phyloP scores from a whole-genome alignment of 768 basidiomycete species.

The Boletus reticulatus region DNA sequence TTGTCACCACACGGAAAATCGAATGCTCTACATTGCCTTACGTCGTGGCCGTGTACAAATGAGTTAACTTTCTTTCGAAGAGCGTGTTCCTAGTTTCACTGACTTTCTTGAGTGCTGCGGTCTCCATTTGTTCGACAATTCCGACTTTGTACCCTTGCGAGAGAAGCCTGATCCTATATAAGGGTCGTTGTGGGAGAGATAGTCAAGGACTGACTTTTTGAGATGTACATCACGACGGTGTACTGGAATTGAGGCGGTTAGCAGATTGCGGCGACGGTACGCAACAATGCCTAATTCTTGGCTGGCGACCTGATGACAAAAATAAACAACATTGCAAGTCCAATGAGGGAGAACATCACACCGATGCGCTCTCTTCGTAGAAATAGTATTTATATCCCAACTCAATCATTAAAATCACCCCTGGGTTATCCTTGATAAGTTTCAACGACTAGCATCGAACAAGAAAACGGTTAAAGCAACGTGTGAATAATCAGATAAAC shows the following conservation, averaged over 20 bases:
- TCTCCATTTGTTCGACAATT: slow-evolving; percentile 79
- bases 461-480: background rate
- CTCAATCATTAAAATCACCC: slow-evolving; percentile 72
- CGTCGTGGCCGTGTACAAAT: slow-evolving; percentile 87
- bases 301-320: slow-evolving; percentile 55
- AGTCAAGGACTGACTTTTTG: slow-evolving; percentile 53
- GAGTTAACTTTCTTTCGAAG: slow-evolving; percentile 72
- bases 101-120: slow-evolving; percentile 84
- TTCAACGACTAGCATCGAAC: slow-evolving; percentile 32
- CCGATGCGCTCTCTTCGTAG: slow-evolving; percentile 83
- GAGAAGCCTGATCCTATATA: slow-evolving; percentile 49
- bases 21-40: slow-evolving; percentile 35
- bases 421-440: slow-evolving; percentile 64
- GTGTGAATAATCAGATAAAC: background rate
- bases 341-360: slow-evolving; percentile 21
- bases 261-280: slow-evolving; percentile 68
- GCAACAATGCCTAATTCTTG: slow-evolving; percentile 78
- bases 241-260: slow-evolving; percentile 71
- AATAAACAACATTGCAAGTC: slow-evolving; percentile 3
- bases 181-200: background rate
- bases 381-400: slow-evolving; percentile 85
- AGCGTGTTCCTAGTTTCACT: slow-evolving; percentile 70
- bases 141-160: slow-evolving; percentile 82
- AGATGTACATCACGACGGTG: slow-evolving; percentile 68
- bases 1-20: slow-evolving; percentile 6